Conservation (phyloP, 108 stramenopile species). For the Cyclotella cryptica region DNA sequence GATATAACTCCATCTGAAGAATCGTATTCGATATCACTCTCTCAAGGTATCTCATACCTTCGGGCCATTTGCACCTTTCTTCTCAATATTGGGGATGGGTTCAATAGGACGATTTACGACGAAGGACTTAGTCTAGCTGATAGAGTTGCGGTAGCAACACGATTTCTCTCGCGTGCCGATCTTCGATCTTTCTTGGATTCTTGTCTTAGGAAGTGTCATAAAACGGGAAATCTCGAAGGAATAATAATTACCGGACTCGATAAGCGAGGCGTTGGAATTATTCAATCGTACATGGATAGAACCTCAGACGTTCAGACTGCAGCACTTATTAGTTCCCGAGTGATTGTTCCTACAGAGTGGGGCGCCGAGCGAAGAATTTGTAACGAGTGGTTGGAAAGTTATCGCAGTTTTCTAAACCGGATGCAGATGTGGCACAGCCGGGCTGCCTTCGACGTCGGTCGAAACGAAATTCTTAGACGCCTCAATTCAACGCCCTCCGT, state of each 20-base stretch:
- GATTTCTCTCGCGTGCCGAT: conserved; percentile 62
- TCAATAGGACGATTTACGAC: conserved; percentile 63
- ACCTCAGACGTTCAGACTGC: conserved; percentile 81
- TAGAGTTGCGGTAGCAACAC: conserved; percentile 81
- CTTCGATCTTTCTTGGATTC: conserved; percentile 63
- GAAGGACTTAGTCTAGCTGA: conserved; percentile 69
- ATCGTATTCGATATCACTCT: conserved; percentile 14
- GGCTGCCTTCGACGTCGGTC: conserved; percentile 65
- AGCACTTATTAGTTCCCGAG: conserved; percentile 76
- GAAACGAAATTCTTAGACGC: conserved; percentile 70
- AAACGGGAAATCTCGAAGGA: conserved; percentile 78
- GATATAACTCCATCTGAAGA: conserved; percentile 37
- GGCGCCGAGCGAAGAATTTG: conserved; percentile 61
- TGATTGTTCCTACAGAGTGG: conserved; percentile 74
- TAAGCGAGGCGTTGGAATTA: conserved; percentile 73
- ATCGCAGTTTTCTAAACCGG: conserved; percentile 73
- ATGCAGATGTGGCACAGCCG: conserved; percentile 87
- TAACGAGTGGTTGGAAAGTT: conserved; percentile 84
- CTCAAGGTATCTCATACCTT: conserved; percentile 65
- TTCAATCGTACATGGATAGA: conserved; percentile 82
- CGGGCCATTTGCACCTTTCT: conserved; percentile 70
- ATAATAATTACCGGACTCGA: conserved; percentile 79
- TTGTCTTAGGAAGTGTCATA: conserved; percentile 64
- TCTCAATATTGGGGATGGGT: conserved; percentile 56
- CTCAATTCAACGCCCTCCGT: conserved; percentile 34